phyloP scores from a whole-genome alignment of 106 monocot genomes.

The Platanthera zijinensis region DNA sequence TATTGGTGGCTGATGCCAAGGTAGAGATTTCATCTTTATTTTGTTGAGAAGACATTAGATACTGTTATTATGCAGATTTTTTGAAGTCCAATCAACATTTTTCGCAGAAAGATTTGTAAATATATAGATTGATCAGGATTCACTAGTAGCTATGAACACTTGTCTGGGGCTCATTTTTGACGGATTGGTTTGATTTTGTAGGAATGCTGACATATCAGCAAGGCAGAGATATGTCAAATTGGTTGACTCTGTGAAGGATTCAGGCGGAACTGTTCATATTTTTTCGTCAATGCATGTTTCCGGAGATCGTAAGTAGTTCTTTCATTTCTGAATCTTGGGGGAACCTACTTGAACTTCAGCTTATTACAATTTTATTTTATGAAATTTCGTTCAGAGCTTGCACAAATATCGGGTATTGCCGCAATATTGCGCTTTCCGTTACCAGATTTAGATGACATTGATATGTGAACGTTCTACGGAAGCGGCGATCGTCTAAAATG shows the following conservation, averaged over 20 bases:
- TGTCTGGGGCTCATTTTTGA: background rate
- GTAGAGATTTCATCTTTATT: background rate
- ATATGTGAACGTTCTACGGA: conserved; percentile 31
- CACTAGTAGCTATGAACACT: background rate
- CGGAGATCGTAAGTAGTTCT: conserved; percentile 68
- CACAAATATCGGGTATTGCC: conserved; percentile 77
- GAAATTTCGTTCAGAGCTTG: conserved; percentile 50
- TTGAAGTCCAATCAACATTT: background rate
- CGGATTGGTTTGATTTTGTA: conserved; percentile 19
- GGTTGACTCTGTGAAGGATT: conserved; percentile 75
- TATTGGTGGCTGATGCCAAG: background rate
- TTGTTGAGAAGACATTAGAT: background rate
- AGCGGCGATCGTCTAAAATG: too few relatives aligned
- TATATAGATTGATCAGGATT: background rate
- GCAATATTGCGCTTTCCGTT: conserved; percentile 87
- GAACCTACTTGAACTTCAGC: background rate
- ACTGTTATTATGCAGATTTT: background rate
- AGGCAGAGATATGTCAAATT: conserved; percentile 76
- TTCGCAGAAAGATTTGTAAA: background rate
- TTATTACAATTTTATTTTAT: background rate
- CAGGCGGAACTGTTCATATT: conserved; percentile 64
- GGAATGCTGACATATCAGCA: conserved; percentile 57
- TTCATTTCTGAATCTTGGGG: background rate
- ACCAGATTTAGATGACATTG: conserved; percentile 88
- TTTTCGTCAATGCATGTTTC: conserved; percentile 95